Conservation (phyloP, 2,329 filamentous ascomycete genomes). For the Lecanicillium sp. region DNA sequence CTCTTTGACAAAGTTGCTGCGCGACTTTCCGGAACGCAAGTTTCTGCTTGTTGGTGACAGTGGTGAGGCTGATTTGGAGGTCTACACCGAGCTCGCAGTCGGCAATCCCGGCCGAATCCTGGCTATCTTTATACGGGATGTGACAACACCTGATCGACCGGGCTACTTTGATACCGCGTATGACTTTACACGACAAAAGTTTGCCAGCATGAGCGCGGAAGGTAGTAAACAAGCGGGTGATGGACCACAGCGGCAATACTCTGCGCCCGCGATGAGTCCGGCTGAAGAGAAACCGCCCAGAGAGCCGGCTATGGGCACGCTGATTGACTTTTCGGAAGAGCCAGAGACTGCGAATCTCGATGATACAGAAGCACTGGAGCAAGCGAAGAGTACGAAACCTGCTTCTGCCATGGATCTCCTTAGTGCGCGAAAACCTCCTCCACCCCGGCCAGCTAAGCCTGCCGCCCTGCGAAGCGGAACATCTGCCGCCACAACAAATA, state of each 20-base stretch:
- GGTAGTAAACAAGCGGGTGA: constrained; percentile 12
- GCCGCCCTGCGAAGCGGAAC: constrained; percentile 39
- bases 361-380: constrained; percentile 22
- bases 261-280: constrained; percentile 11
- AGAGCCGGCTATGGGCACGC: constrained; percentile 41
- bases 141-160: constrained; percentile 66
- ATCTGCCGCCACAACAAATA: constrained; percentile 20
- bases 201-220: constrained; percentile 18
- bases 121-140: constrained; percentile 89
- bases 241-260: constrained; percentile 16
- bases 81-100: constrained; percentile 88
- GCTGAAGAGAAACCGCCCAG: constrained; percentile 17
- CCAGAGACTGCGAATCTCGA: constrained; percentile 29
- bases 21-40: constrained; percentile 80
- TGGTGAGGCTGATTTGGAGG: constrained; percentile 92
- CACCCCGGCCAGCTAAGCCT: constrained; percentile 52
- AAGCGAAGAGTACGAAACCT: constrained; percentile 17
- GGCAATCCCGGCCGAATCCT: constrained; percentile 76
- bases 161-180: constrained; percentile 68
- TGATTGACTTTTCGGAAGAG: constrained; percentile 54
- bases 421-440: constrained; percentile 29
- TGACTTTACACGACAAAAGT: constrained; percentile 18
- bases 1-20: constrained; percentile 74
- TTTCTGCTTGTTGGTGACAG: constrained; percentile 94
- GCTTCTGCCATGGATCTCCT: constrained; percentile 22